Base-by-base conservation (phyloP, 1,284 basidiomycete genomes). In the Sporisorium scitamineum region DNA sequence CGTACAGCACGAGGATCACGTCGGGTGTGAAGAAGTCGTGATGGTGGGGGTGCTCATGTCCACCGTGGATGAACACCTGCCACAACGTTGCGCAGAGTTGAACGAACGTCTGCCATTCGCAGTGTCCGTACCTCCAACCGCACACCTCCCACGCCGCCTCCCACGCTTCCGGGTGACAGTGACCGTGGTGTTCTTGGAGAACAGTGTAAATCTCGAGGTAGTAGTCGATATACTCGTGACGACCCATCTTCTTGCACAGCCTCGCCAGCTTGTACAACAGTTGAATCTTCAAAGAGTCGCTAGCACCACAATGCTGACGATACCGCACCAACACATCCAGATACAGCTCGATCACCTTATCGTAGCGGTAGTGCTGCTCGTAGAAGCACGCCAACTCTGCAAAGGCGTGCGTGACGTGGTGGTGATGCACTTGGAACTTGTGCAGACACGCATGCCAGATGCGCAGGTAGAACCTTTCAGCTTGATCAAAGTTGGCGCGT, bases 341-440 rank as follows among this genome's bases (percentile, higher is more conserved):
- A 37, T 54, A 54, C 16, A 54, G 52, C 34, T 34, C 52, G 16
- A 54, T 27, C 22, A 54, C 34, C 37, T 54, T 54, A 37, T 54
- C 52, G 52, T 54, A 54, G 24, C 52, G 52, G 24, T 54, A 54
- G 52, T 54, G 52, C 22, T 54, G 22, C 52, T 54, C 52, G 34
- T 54, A 54, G 16, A 54, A 54, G 22, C 14, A 11, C 22, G 41
- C n/a, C 22, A 54, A 37, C 24, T 9, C 24, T 13, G 24, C 37
- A 24, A 54, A 41, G 18, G 52, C 52, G 10, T 54, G 52, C 20
- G 34, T 54, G 24, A 54, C 52, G 24, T 54, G 52, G 14, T 44
- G 18, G 54, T 56, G 54, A 27, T 56, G 39, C 16, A 56, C 22
- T 8, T 41, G 41, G 14, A 56, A 45, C n/a, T 29, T 34, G 54